These are phyloP conservation scores for Wickerhamomyces bovis DNA, from an alignment of 805 yeast species.

Conservation along the genomic window DNA sequence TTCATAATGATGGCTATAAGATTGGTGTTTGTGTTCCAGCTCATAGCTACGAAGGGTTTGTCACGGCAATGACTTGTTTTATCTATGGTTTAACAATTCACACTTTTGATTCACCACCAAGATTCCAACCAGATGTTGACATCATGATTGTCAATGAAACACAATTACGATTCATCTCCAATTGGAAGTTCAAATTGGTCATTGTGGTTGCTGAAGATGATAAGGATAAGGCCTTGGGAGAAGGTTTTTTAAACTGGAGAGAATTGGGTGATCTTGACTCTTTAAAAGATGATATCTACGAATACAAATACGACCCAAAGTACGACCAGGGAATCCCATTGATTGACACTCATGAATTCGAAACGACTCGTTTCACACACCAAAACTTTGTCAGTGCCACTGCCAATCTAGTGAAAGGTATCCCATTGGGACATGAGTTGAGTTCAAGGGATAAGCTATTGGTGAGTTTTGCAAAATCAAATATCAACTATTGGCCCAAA, in stretches of 20 bases:
- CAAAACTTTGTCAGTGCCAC: conserved; percentile 46
- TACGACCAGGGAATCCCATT: conserved; percentile 26
- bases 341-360: conserved; percentile 28
- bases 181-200: conserved; percentile 26
- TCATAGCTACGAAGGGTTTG: conserved; percentile 31
- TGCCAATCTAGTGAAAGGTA: conserved; percentile 38
- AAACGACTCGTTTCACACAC: conserved; percentile 38
- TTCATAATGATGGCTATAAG: conserved; percentile 12
- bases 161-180: conserved; percentile 18
- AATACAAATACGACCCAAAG: conserved; percentile 26
- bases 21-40: conserved; percentile 26
- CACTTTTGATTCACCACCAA: conserved; percentile 30
- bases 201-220: conserved; percentile 26
- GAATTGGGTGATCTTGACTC: conserved; percentile 13
- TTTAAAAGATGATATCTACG: conserved; percentile 7
- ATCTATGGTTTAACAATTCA: conserved; percentile 35
- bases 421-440: conserved; percentile 33
- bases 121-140: conserved; percentile 24
- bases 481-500: conserved; percentile 40
- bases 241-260: conserved; percentile 23
- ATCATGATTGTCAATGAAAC: conserved; percentile 26
- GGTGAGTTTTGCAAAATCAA: conserved; percentile 21
- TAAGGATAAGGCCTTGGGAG: conserved; percentile 2
- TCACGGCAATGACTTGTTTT: conserved; percentile 39
- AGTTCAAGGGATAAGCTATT: conserved; percentile 25